These are phyloP conservation scores for Ormosia semicastrata DNA, from an alignment of 306 rosid genomes.

Conservation along the genomic window DNA sequence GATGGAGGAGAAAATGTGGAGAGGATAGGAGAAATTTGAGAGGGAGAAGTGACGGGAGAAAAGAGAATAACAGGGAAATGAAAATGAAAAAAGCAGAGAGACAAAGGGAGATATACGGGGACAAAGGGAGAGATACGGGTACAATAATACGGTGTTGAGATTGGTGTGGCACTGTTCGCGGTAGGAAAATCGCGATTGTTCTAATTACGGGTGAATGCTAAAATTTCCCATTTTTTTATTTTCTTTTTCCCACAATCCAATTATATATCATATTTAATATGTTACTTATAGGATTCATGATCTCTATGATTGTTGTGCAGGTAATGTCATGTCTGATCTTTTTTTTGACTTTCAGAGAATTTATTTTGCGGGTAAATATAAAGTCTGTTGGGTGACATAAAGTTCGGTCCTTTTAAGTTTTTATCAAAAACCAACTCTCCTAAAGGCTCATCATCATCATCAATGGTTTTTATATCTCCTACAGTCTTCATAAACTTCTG, in stretches of 20 bases:
- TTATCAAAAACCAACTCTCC: neutral
- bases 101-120: no score
- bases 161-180: no score
- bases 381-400: neutral
- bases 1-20: no score
- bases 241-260: neutral
- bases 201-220: slow-evolving; percentile 9
- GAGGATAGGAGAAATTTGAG: no score
- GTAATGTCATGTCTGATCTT: neutral
- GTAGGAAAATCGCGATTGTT: no score
- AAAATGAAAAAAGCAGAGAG: no score
- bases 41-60: no score
- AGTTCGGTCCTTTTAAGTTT: neutral
- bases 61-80: no score
- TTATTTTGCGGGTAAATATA: neutral
- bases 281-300: neutral
- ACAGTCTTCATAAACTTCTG: neutral
- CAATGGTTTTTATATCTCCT: neutral
- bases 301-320: neutral
- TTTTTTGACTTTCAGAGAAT: neutral
- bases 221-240: neutral
- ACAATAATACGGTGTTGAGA: no score
- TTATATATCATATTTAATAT: neutral
- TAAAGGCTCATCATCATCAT: neutral
- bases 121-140: no score